Evolutionary conservation across 2,329 filamentous ascomycete species (phyloP).

Genomic region (Coniochaeta sp.): DNA sequence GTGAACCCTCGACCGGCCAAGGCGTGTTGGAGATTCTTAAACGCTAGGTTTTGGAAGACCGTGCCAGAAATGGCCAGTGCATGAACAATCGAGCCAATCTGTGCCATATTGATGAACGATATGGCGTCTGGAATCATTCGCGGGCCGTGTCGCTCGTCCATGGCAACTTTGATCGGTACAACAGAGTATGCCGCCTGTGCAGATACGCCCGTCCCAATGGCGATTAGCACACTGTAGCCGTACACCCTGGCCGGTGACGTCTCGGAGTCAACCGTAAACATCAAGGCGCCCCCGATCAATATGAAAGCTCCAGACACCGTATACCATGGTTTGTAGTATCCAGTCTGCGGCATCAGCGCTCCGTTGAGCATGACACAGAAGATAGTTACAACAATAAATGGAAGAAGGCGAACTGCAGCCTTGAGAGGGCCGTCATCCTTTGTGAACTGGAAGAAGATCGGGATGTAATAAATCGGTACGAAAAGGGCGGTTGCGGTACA

Average conservation of each 20-base stretch:
- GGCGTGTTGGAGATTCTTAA: neutral
- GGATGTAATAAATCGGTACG: slow-evolving; percentile 39
- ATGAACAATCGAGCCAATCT: neutral
- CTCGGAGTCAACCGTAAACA: slow-evolving; percentile 6
- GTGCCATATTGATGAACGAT: neutral
- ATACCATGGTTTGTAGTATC: slow-evolving; percentile 9
- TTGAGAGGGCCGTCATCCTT: slow-evolving; percentile 28
- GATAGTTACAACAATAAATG: slow-evolving; percentile 14
- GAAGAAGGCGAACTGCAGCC: slow-evolving; percentile 32
- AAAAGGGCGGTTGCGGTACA: slow-evolving; percentile 23
- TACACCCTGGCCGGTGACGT: slow-evolving; percentile 8
- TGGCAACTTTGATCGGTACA: neutral
- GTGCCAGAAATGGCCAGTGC: neutral
- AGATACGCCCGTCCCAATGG: slow-evolving; percentile 7
- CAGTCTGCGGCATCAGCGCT: slow-evolving; percentile 3
- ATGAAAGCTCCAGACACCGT: slow-evolving; percentile 6
- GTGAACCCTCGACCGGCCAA: neutral
- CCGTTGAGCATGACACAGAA: slow-evolving; percentile 16
- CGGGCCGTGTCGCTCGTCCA: neutral
- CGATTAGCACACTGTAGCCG: slow-evolving; percentile 7
- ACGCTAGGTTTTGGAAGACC: neutral
- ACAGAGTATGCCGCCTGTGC: neutral
- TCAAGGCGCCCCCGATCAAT: slow-evolving; percentile 5
- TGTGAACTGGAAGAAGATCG: slow-evolving; percentile 43
- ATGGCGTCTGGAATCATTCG: neutral